phyloP scores from a whole-genome alignment of 371 early-diverging fungal genomes.

The Syncephalastrum sp. region DNA sequence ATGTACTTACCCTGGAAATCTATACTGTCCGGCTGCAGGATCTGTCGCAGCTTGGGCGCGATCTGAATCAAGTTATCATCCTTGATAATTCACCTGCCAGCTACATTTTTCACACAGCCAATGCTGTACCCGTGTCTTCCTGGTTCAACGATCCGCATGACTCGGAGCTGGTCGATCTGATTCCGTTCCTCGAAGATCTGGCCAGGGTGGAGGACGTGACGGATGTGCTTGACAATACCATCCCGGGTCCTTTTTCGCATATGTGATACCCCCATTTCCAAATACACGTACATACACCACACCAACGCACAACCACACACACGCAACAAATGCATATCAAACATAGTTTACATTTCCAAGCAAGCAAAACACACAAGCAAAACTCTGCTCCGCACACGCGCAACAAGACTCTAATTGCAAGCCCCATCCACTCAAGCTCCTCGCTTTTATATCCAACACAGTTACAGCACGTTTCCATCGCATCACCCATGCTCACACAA shows the following conservation, averaged over 20 bases:
- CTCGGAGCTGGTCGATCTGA: conserved; percentile 86
- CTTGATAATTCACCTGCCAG: conserved; percentile 90
- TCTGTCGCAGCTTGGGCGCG: conserved; percentile 74
- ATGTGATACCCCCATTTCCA: conserved; percentile 10
- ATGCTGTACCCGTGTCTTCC: conserved; percentile 90
- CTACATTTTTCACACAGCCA: conserved; percentile 92
- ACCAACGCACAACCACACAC: neutral
- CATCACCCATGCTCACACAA: too few species aligned
- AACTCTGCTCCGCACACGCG: too few species aligned
- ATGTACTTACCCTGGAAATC: neutral
- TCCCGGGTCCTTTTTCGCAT: conserved; percentile 25
- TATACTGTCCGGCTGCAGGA: conserved; percentile 43
- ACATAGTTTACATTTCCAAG: too few species aligned
- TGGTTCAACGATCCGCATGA: conserved; percentile 98
- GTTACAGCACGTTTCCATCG: too few species aligned
- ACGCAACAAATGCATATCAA: neutral
- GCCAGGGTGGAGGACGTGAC: conserved; percentile 31
- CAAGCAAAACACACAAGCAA: too few species aligned
- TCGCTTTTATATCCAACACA: too few species aligned
- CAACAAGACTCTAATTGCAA: too few species aligned
- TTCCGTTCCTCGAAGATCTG: conserved; percentile 78
- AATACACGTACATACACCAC: too few species aligned
- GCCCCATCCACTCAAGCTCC: too few species aligned
- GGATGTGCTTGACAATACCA: conserved; percentile 20
- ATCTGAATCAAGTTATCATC: conserved; percentile 71